A percentile compares a stretch with the other conserved stretches of the same genome.
phyloP scores from a whole-genome alignment of 208 protist genomes.

The Trypanosoma mega region DNA sequence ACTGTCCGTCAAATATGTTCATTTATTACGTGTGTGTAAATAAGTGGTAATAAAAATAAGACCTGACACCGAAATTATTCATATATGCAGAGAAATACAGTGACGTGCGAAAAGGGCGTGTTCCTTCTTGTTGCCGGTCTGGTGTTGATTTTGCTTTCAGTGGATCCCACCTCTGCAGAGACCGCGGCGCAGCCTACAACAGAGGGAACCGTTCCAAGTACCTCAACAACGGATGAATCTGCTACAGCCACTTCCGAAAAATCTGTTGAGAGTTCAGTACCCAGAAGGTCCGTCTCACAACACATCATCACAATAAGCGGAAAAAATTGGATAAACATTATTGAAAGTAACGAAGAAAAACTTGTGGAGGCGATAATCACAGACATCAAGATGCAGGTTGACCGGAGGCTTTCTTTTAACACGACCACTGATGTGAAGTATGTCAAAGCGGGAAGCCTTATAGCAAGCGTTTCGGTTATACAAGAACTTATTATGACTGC shows the following conservation, averaged over 20 bases:
- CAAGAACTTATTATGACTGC: constrained; percentile 1
- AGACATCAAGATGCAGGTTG: constrained; percentile 10
- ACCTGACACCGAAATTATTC: background rate
- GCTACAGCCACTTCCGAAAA: background rate
- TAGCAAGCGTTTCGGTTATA: constrained; percentile 8
- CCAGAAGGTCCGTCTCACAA: constrained; percentile 3
- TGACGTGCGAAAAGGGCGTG: too few relatives aligned
- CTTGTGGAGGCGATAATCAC: constrained; percentile 4
- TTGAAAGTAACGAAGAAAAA: background rate
- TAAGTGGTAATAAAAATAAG: background rate
- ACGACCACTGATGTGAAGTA: constrained; percentile 13
- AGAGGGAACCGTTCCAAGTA: too few relatives aligned
- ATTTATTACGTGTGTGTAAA: too few relatives aligned
- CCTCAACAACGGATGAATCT: background rate
- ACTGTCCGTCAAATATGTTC: constrained; percentile 5
- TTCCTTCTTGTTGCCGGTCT: too few relatives aligned
- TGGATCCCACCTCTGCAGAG: too few relatives aligned
- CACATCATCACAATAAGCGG: constrained; percentile 17
- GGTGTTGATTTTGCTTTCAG: too few relatives aligned
- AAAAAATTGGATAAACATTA: constrained; percentile 3
- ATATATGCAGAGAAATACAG: too few relatives aligned
- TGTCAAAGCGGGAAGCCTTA: background rate
- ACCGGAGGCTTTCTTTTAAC: constrained; percentile 13
- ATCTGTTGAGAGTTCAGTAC: background rate
- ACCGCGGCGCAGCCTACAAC: too few relatives aligned